phyloP scores from a whole-genome alignment of 164 flowering plant species.

The Nelumbo lutea region DNA sequence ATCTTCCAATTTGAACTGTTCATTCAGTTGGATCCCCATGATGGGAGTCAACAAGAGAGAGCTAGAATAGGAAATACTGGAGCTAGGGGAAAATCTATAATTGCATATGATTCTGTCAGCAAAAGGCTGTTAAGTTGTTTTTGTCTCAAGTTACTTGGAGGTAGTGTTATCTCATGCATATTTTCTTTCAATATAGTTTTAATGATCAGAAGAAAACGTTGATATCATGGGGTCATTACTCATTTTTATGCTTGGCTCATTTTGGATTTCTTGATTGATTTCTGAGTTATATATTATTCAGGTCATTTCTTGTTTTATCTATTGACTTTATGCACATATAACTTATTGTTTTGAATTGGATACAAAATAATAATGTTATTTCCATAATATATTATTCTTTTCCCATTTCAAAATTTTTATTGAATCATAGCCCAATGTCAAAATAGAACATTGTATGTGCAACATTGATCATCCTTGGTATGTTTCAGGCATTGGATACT shows the following conservation, averaged over 20 bases:
- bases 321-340: not conserved
- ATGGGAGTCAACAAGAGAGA: too few relatives aligned
- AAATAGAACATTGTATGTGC: not conserved
- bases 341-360: not conserved
- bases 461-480: constrained; percentile 1
- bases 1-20: too few relatives aligned
- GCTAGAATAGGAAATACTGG: too few relatives aligned
- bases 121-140: too few relatives aligned
- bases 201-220: too few relatives aligned
- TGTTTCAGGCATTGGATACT: constrained; percentile 78
- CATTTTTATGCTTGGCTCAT: not conserved
- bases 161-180: too few relatives aligned
- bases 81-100: too few relatives aligned
- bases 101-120: too few relatives aligned
- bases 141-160: too few relatives aligned
- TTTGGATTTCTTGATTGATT: not conserved
- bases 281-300: not conserved
- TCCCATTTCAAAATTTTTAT: not conserved
- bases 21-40: too few relatives aligned
- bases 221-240: too few relatives aligned
- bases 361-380: not conserved
- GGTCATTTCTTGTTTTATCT: not conserved
- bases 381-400: not conserved
- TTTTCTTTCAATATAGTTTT: too few relatives aligned
- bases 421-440: not conserved